Evolutionary conservation across 257 asterid species (phyloP), one percentile per base, ranked within the genome.

Genomic region (Ophiorrhiza pumila): DNA sequence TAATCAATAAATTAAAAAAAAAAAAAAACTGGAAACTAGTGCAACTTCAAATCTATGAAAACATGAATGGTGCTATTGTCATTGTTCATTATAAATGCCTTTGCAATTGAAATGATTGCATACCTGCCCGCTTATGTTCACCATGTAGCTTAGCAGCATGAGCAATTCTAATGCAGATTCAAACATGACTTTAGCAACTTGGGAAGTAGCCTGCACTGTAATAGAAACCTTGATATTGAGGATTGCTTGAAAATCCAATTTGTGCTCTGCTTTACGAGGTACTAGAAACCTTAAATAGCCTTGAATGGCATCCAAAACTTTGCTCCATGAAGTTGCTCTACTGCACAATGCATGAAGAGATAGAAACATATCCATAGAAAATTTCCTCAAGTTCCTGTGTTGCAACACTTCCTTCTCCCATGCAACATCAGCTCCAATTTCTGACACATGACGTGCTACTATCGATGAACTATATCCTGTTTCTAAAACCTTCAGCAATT

Each of bases 61-160:
- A 15, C 11, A 53, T 39, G 20, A 25, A 23, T 61, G 22, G 57
- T 50, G 31, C 23, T 31, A 68, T 42, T 20, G 15, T 64, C 73
- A 69, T 58, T 27, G 27, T 68, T 12, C 68, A 59, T 13, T 13
- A 29, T 37, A 57, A 39, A 50, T 50, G 47, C 39, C 73, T 35
- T 71, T 15, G 37, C 43, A 73, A 76, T 20, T n/a, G 43, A 23
- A 70, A 77, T 55, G 58, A 76, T 79, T 13, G 85, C 91, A 77
- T 52, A 91, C 99, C 99, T 91, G 96, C 70, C 96, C 97, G 76
- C 97, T 85, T 80, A 86, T 87, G 89, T 83, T 85, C 74, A 83
- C 82, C 93, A 94, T 83, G 79, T 91, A 94, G 88, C 85, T 85
- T 73, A 94, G 90, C 81, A 94, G 89, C 90, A 88, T 78, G 69